A percentile compares a stretch with the other conserved stretches of the same genome.
Evolutionary conservation across 805 yeast species (phyloP).

Genomic region (Candida ulmi): DNA sequence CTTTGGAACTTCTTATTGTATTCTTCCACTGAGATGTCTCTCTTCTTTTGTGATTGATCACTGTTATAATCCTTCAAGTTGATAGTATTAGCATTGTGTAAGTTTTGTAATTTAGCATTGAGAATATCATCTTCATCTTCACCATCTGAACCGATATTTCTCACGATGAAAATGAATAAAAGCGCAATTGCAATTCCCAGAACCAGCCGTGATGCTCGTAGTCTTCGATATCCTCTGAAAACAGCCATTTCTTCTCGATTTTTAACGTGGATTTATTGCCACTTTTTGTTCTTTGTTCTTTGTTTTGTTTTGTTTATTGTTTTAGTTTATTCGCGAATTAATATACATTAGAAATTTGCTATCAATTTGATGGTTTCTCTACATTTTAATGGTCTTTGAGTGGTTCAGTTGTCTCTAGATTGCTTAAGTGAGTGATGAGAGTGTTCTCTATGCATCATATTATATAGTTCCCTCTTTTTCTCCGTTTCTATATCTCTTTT

Average conservation of each 20-base stretch:
- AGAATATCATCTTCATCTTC: constrained; percentile 3
- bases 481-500: too few relatives aligned
- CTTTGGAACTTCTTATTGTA: constrained; percentile 1
- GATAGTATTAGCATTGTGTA: neutral
- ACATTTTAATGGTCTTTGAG: too few relatives aligned
- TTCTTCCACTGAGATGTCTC: constrained; percentile 1
- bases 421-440: too few relatives aligned
- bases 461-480: too few relatives aligned
- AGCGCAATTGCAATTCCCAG: constrained; percentile 3
- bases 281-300: too few relatives aligned
- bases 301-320: neutral
- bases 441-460: too few relatives aligned
- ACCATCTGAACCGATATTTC: neutral
- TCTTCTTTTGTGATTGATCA: neutral
- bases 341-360: too few relatives aligned
- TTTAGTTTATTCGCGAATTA: neutral
- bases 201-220: neutral
- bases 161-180: neutral
- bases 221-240: neutral
- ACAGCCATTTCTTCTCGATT: neutral
- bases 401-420: too few relatives aligned
- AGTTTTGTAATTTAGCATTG: constrained; percentile 1
- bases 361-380: too few relatives aligned
- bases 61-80: neutral
- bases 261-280: neutral